phyloP scores from a whole-genome alignment of 768 basidiomycete genomes.

The Serendipita sp. region DNA sequence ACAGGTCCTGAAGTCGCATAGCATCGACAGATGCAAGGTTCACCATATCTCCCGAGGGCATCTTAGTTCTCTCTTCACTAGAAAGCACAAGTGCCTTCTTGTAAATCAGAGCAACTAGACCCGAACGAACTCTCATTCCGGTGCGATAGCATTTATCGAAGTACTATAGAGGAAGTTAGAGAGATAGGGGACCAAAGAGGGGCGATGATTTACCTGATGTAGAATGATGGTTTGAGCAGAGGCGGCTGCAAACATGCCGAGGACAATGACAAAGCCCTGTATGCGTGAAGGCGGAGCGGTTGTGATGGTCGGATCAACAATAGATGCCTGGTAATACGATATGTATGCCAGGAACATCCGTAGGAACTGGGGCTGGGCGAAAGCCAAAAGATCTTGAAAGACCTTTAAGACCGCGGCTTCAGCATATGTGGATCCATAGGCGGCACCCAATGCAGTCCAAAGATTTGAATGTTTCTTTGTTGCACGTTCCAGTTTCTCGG shows the following conservation, averaged over 20 bases:
- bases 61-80: conserved; percentile 59
- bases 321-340: conserved; percentile 39
- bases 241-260: conserved; percentile 66
- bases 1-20: conserved; percentile 61
- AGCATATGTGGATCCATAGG: conserved; percentile 67
- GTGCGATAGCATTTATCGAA: conserved; percentile 73
- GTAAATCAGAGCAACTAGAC: conserved; percentile 75
- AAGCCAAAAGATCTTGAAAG: conserved; percentile 65
- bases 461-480: conserved; percentile 52
- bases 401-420: conserved; percentile 51
- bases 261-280: conserved; percentile 62
- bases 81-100: conserved; percentile 73
- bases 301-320: conserved; percentile 14
- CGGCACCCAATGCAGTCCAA: conserved; percentile 54
- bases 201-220: conserved; percentile 43
- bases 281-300: conserved; percentile 20
- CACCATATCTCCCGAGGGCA: conserved; percentile 82
- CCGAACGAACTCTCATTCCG: conserved; percentile 88
- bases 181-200: not conserved
- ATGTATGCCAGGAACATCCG: conserved; percentile 70
- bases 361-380: conserved; percentile 77
- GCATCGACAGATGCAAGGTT: conserved; percentile 88
- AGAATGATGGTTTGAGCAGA: conserved; percentile 64
- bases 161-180: conserved; percentile 34
- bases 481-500: conserved; percentile 40